These are phyloP conservation scores for Stagonosporopsis cucurbitacearum DNA, from an alignment of 2,329 filamentous ascomycete genomes.

Conservation along the genomic window DNA sequence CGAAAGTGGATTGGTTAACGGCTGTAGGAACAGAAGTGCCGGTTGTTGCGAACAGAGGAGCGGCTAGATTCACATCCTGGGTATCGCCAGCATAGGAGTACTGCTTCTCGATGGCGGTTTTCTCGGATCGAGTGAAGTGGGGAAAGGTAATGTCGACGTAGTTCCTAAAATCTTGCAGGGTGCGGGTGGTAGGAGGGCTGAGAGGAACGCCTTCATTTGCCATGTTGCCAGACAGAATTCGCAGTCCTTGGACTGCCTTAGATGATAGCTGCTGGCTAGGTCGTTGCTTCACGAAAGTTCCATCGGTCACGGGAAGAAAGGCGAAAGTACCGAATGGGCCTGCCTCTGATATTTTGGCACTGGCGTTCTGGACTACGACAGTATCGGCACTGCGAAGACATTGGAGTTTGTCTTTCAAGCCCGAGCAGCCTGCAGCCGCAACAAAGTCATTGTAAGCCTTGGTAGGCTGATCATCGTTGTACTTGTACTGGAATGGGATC, in stretches of 20 bases:
- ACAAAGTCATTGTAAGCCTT: conserved; percentile 39
- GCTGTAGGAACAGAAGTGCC: conserved; percentile 33
- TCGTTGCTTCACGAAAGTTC: conserved; percentile 47
- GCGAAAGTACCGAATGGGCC: conserved; percentile 51
- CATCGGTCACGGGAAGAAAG: conserved; percentile 52
- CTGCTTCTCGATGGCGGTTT: conserved; percentile 32
- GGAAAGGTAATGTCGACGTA: conserved; percentile 43
- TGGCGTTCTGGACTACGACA: conserved; percentile 37
- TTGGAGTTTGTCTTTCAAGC: conserved; percentile 31
- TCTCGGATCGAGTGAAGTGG: conserved; percentile 44
- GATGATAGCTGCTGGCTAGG: conserved; percentile 38
- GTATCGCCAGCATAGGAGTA: conserved; percentile 41
- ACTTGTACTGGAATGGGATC: conserved; percentile 41
- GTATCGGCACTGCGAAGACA: conserved; percentile 38
- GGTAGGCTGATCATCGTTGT: conserved; percentile 41
- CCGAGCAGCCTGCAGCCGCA: conserved; percentile 37
- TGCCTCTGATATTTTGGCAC: conserved; percentile 40
- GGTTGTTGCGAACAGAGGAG: conserved; percentile 35
- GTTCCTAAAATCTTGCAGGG: conserved; percentile 37
- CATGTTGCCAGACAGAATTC: conserved; percentile 43
- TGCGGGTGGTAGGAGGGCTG: conserved; percentile 37
- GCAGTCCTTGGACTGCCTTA: conserved; percentile 35
- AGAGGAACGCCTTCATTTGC: conserved; percentile 52
- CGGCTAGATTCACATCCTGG: conserved; percentile 27
- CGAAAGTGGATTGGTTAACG: conserved; percentile 39